Evolutionary conservation across 192 early-diverging fungal genomes (phyloP), one percentile per base, ranked within the genome.

Genomic region (Thamnidium elegans): DNA sequence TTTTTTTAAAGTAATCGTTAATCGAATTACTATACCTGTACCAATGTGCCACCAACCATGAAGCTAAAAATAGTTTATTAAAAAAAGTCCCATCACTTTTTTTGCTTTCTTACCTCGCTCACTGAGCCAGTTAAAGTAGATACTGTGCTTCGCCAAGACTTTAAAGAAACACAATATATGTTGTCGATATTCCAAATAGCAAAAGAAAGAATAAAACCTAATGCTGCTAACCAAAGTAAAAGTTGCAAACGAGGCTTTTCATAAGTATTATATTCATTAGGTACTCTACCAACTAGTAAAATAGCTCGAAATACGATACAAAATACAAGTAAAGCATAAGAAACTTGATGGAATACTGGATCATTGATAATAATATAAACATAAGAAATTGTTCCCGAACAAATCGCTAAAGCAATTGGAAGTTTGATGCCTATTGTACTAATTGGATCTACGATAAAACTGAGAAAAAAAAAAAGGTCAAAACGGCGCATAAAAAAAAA

Each of bases 131-230:
- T 56, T 39, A 56, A 70, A 19, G 73, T 74, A 0, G 81, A 83
- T 30, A 92, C 62, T 47, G 60, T 62, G 14, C 50, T 64, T 20
- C 89, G 67, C 42, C 75, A 43, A 10, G 58, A 65, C 30, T 86
- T 80, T 48, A 94, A 71, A 11, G 73, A 43, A 45, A 67, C 59
- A 66, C 92, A 94, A 39, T 77, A 81, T n/a, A 77, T 69, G 69
- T 93, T 93, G 74, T 94, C 92, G 9, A 89, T 69, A 64, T 89
- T 88, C 92, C 92, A 94, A 48, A 92, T 72, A 1, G 79, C 51
- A 67, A 92, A 92, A 3, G 83, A 75, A 19, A 79, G 71, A 70
- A 87, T 80, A 31, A 84, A 67, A 39, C 77, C 77, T 54, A 74
- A 58, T 7, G 68, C 64, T 15, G 55, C 65, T 2, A 73, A 48